Evolutionary conservation across 2,329 filamentous ascomycete genomes (phyloP).

Genomic region (Aspergillus felis): DNA sequence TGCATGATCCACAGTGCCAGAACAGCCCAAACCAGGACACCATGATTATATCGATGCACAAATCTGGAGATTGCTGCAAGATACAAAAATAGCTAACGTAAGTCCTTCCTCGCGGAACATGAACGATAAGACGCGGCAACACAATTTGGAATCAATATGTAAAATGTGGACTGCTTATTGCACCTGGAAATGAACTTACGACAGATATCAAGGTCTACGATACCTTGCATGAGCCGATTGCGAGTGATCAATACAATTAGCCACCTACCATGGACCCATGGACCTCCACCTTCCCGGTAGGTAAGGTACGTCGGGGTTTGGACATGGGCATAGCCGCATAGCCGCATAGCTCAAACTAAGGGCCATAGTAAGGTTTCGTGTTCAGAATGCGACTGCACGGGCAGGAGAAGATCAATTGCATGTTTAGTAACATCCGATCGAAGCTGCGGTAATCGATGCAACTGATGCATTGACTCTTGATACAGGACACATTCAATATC

Average conservation of each 20-base stretch:
- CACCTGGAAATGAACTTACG: not conserved
- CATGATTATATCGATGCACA: not conserved
- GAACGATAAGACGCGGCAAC: not conserved
- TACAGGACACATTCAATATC: too few relatives aligned
- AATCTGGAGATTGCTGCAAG: not conserved
- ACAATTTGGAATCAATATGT: not conserved
- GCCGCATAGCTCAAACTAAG: not conserved
- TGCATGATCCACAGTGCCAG: not conserved
- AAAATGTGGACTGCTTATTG: not conserved
- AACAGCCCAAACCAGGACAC: not conserved
- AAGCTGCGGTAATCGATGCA: not conserved
- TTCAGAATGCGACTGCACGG: not conserved
- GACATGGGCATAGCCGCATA: not conserved
- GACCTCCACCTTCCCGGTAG: not conserved
- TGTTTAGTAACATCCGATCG: not conserved
- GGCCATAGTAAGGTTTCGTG: not conserved
- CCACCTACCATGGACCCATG: not conserved
- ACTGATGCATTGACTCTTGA: not conserved
- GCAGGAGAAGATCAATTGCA: not conserved
- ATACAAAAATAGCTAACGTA: not conserved
- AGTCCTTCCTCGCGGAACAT: not conserved
- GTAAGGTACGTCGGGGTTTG: not conserved
- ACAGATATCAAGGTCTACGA: not conserved
- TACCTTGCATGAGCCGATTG: not conserved
- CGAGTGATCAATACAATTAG: not conserved